A percentile compares a stretch with the other conserved stretches of the same genome.
These are phyloP conservation scores for Yamadazyma paraphyllophila DNA, from an alignment of 805 yeast genomes.

Conservation along the genomic window DNA sequence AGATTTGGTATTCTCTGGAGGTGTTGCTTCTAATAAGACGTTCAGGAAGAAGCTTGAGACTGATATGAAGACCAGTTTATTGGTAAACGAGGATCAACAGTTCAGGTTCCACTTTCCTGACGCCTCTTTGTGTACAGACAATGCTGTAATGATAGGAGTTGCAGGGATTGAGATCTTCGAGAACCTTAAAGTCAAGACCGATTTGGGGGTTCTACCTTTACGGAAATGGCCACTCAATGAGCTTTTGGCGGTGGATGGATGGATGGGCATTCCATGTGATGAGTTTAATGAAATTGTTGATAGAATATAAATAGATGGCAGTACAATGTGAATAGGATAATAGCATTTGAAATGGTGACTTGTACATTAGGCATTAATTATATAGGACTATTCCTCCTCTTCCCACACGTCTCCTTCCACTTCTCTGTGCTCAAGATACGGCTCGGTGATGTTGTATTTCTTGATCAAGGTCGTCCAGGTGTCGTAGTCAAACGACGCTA, in stretches of 20 bases:
- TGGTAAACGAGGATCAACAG: constrained; percentile 3
- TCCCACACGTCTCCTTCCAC: constrained; percentile 26
- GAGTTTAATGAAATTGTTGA: constrained; percentile 16
- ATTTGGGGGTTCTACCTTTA: constrained; percentile 57
- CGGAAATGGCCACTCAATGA: constrained; percentile 81
- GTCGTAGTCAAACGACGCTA: constrained; percentile 64
- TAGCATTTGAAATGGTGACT: too few relatives aligned
- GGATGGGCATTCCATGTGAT: constrained; percentile 33
- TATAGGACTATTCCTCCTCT: constrained; percentile 14
- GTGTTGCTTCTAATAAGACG: constrained; percentile 77
- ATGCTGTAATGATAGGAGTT: constrained; percentile 96
- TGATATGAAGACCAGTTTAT: constrained; percentile 26
- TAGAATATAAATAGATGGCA: constrained; percentile 3
- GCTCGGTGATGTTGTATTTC: constrained; percentile 51
- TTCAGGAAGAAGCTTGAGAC: constrained; percentile 49
- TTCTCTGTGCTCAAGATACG: constrained; percentile 49
- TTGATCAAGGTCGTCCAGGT: constrained; percentile 63
- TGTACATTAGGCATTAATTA: too few relatives aligned
- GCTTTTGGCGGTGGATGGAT: constrained; percentile 48
- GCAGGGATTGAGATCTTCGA: constrained; percentile 91
- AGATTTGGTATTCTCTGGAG: constrained; percentile 84
- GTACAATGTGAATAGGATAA: not conserved
- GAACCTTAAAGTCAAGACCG: constrained; percentile 44
- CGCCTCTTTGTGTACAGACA: constrained; percentile 79
- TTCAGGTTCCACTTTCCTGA: constrained; percentile 64